Evolutionary conservation across 2,329 filamentous ascomycete species (phyloP), one percentile per base, ranked within the genome.

Genomic region (Dendryphion nanum): DNA sequence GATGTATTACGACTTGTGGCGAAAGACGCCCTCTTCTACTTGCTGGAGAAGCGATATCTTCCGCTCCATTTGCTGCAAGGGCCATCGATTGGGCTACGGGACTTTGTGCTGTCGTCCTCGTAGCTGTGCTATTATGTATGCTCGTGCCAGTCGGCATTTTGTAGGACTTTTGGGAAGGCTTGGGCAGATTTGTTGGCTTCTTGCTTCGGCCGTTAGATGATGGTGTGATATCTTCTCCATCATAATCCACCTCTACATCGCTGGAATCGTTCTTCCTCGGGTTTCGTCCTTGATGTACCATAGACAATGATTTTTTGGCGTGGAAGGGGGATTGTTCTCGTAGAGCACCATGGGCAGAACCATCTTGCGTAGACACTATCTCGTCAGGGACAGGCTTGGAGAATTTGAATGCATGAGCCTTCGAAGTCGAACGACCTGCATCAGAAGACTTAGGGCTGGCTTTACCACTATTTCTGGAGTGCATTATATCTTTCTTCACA

Each of bases 1-100:
- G 94, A 97, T n/a, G 23, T 26, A 8, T n/a, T 8, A 26, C n/a
- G 8, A 26, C 8, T 26, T n/a, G 8, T 8, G 23, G 23, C 23
- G 23, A 26, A 8, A 8, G 23, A 8, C 8, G 8, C n/a, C 8
- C 8, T 26, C 23, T n/a, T 26, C 8, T 8, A 8, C 8, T 26
- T 26, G 23, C 8, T 8, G 8, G 23, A 26, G 23, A 26, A n/a
- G 23, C n/a, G 8, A n/a, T n/a, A 26, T 26, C 8, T 8, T 8
- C 8, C n/a, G 8, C 23, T 8, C 23, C n/a, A 26, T 26, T 26
- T 26, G 23, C 8, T 26, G 23, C n/a, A n/a, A n/a, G n/a, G n/a
- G n/a, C n/a, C n/a, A n/a, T n/a, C n/a, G n/a, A n/a, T 26, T 26
- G 8, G 23, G n/a, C 23, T 26, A 26, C 8, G 23, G 23, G 23